Percentiles rank a stretch among this genome's conserved stretches.
Conservation (phyloP, 352 stramenopile species). For the Globisporangium lucens region DNA sequence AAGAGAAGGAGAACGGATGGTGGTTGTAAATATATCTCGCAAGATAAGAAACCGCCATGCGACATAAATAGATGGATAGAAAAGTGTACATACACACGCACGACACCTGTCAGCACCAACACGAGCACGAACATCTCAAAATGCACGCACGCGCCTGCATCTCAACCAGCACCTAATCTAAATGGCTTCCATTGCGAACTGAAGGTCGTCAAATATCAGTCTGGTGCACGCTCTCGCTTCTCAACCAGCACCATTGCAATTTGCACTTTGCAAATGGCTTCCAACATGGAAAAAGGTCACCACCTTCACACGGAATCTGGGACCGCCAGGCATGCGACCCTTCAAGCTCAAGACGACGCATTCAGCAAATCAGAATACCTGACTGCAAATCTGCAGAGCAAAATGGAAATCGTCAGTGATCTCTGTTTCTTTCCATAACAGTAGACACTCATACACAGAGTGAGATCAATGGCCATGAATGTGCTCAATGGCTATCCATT, state of each 20-base stretch:
- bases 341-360: background rate
- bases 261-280: background rate
- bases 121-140: background rate
- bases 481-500: background rate
- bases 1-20: background rate
- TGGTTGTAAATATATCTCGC: background rate
- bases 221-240: background rate
- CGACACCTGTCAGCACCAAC: too few species aligned
- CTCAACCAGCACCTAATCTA: background rate
- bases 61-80: slow-evolving; percentile 2
- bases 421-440: background rate
- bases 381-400: background rate
- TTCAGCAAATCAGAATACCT: background rate
- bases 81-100: background rate
- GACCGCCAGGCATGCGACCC: background rate
- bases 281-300: background rate
- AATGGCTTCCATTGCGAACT: background rate
- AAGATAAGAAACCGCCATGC: background rate
- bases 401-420: background rate
- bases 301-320: background rate
- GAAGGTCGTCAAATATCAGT: background rate
- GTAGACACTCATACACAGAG: background rate
- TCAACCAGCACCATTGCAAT: background rate
- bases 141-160: background rate
- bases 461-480: background rate